These are phyloP conservation scores for Lathyrus tuberosus DNA, from an alignment of 306 rosid genomes.

Conservation along the genomic window DNA sequence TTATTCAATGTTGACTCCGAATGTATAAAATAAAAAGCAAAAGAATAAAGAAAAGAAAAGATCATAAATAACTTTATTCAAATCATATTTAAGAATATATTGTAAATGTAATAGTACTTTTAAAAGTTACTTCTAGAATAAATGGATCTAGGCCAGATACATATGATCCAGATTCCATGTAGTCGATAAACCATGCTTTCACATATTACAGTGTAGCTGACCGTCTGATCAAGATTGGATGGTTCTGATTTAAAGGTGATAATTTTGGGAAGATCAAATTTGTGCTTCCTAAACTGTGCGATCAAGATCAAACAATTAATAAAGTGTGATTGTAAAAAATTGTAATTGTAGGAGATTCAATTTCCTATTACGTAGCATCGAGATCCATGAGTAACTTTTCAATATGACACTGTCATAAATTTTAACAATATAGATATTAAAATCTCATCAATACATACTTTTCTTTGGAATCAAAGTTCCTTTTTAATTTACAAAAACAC, in stretches of 20 bases:
- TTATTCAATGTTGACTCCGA: neutral
- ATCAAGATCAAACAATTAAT: too few relatives aligned
- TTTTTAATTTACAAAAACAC: too few relatives aligned
- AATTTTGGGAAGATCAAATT: too few relatives aligned
- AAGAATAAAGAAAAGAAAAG: neutral
- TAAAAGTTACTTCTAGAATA: neutral
- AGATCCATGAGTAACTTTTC: neutral
- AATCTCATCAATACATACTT: neutral
- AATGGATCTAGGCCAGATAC: neutral
- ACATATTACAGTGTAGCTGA: neutral
- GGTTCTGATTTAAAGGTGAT: too few relatives aligned
- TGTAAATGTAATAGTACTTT: neutral
- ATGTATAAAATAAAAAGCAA: neutral
- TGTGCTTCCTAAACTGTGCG: too few relatives aligned
- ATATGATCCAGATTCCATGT: too few relatives aligned
- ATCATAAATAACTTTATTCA: neutral
- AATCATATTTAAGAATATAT: neutral
- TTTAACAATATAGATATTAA: neutral
- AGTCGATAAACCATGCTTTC: neutral
- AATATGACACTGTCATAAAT: neutral
- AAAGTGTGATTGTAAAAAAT: too few relatives aligned
- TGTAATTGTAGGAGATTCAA: too few relatives aligned
- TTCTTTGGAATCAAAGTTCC: too few relatives aligned
- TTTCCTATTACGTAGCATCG: neutral
- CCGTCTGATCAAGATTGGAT: too few relatives aligned